Conservation (phyloP, 306 rosid species). For the Comarum palustre region DNA sequence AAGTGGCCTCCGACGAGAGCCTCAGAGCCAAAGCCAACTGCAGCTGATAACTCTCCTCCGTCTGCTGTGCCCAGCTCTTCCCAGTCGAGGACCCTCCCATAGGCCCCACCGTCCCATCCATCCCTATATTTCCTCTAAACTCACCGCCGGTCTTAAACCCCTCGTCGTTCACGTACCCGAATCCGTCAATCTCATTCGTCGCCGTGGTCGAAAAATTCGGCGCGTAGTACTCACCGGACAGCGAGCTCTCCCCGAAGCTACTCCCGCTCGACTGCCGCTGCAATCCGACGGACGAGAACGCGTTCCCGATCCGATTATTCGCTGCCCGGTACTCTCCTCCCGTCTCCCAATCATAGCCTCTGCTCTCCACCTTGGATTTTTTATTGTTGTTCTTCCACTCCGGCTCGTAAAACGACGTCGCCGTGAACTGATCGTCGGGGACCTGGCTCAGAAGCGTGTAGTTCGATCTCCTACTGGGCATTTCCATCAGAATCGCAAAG, state of each 20-base stretch:
- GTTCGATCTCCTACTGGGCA: conserved; percentile 83
- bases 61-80: conserved; percentile 99
- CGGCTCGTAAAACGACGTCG: conserved; percentile 46
- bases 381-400: conserved; percentile 56
- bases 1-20: conserved; percentile 78
- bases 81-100: conserved; percentile 47
- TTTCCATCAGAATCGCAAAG: conserved; percentile 54
- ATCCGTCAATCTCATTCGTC: conserved; percentile 63
- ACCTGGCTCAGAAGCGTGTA: conserved; percentile 71
- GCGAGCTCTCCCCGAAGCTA: conserved; percentile 89
- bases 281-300: conserved; percentile 57
- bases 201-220: conserved; percentile 61
- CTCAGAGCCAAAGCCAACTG: conserved; percentile 87
- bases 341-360: conserved; percentile 72
- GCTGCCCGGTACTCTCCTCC: conserved; percentile 65
- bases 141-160: conserved; percentile 44
- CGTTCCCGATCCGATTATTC: conserved; percentile 61
- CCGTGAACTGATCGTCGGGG: conserved; percentile 66
- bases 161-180: conserved; percentile 62
- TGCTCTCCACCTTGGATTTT: conserved; percentile 33
- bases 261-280: conserved; percentile 99
- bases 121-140: conserved; percentile 35
- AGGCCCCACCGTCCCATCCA: conserved; percentile 35
- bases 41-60: conserved; percentile 97
- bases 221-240: conserved; percentile 82